Conservation (phyloP, 2,329 filamentous ascomycete genomes). For the Nigrospora sphaerica region DNA sequence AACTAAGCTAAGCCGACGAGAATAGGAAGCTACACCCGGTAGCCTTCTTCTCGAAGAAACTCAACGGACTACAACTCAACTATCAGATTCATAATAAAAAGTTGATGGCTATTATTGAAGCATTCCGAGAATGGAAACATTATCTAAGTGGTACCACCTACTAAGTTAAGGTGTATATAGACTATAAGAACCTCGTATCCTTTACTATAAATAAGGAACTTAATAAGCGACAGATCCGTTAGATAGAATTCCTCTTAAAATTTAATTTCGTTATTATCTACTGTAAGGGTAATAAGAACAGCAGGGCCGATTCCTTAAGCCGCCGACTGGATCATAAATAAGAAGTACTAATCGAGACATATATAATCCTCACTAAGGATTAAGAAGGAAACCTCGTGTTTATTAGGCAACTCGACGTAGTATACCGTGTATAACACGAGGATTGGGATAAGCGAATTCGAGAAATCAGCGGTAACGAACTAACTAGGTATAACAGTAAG, state of each 20-base stretch:
- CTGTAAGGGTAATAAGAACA: background rate
- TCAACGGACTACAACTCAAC: constrained; percentile 12
- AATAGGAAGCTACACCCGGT: constrained; percentile 6
- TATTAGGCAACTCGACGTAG: background rate
- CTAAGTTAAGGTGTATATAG: constrained; percentile 5
- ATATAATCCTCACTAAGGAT: background rate
- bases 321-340: background rate
- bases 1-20: constrained; percentile 1
- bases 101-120: constrained; percentile 21
- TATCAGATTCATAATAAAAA: constrained; percentile 28
- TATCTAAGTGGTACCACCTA: constrained; percentile 9
- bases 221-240: constrained; percentile 8
- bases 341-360: background rate
- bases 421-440: background rate
- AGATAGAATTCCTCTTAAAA: background rate
- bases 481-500: background rate
- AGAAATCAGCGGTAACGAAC: background rate
- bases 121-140: constrained; percentile 12
- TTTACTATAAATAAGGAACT: constrained; percentile 17
- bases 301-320: background rate
- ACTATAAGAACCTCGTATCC: constrained; percentile 15
- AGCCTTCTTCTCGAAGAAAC: constrained; percentile 9
- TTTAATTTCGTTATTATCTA: constrained; percentile 3
- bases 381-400: background rate
- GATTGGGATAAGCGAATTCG: background rate